phyloP scores from a whole-genome alignment of 2,329 filamentous ascomycete species.

The Esteya vermicola region DNA sequence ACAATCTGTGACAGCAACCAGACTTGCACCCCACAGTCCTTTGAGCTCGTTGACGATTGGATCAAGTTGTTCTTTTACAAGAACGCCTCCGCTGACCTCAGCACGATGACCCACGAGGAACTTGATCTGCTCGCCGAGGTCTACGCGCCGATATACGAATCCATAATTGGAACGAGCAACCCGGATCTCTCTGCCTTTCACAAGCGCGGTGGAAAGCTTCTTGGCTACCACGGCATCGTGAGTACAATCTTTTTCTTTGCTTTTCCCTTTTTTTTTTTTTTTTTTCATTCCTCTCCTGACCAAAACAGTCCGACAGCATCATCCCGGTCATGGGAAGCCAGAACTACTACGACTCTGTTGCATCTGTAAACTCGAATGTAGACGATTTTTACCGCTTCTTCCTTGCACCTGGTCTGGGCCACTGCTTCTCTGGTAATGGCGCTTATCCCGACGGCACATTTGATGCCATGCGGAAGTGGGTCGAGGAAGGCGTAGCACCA shows the following conservation, averaged over 20 bases:
- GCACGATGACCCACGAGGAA: neutral
- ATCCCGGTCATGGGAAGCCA: conserved; percentile 6
- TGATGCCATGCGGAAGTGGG: conserved; percentile 6
- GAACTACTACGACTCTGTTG: conserved; percentile 14
- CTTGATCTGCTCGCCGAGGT: neutral
- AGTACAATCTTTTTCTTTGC: neutral
- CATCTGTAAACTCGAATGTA: conserved; percentile 9
- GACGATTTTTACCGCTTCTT: conserved; percentile 19
- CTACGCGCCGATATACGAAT: conserved; percentile 1
- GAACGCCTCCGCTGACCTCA: neutral
- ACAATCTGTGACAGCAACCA: conserved; percentile 6
- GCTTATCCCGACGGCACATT: conserved; percentile 14
- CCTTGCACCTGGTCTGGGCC: conserved; percentile 16
- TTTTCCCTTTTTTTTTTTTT: too few species aligned
- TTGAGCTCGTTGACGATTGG: conserved; percentile 3
- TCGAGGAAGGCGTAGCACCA: neutral
- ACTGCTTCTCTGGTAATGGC: conserved; percentile 17
- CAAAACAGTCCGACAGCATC: conserved; percentile 5
- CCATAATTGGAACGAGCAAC: conserved; percentile 10
- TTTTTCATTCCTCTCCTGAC: too few species aligned
- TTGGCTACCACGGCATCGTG: conserved; percentile 12
- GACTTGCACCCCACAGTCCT: neutral
- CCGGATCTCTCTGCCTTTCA: conserved; percentile 30
- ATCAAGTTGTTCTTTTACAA: neutral
- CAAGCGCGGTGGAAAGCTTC: conserved; percentile 28